These are phyloP conservation scores for Cryptococcus deneoformans DNA, from an alignment of 1,284 basidiomycete genomes.

Conservation along the genomic window DNA sequence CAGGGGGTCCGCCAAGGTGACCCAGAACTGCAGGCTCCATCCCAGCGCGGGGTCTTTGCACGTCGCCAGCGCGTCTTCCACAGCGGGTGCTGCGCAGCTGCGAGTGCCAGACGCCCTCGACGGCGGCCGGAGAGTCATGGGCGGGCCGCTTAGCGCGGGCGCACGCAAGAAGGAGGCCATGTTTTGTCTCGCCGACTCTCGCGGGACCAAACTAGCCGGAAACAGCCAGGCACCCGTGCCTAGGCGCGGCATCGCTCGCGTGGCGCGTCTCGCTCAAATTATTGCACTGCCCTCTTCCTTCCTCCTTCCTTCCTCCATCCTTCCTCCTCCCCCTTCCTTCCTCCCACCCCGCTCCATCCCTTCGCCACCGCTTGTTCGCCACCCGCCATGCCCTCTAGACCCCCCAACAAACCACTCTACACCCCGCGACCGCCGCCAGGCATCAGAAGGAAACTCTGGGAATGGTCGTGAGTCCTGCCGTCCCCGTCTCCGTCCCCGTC, in stretches of 20 bases:
- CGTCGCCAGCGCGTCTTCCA: slow-evolving; percentile 31
- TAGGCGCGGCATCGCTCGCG: too few relatives aligned
- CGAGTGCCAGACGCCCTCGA: too few relatives aligned
- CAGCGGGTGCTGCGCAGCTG: slow-evolving; percentile 21
- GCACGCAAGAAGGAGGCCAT: too few relatives aligned
- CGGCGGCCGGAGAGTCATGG: too few relatives aligned
- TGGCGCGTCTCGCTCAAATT: too few relatives aligned
- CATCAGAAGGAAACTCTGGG: slow-evolving; percentile 1
- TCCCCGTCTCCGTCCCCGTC: not conserved
- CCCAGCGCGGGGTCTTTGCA: slow-evolving; percentile 43
- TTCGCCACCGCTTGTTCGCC: not conserved
- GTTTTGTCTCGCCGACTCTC: too few relatives aligned
- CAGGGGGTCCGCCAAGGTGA: slow-evolving; percentile 47
- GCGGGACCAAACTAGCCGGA: slow-evolving; percentile 1
- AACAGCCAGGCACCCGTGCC: not conserved
- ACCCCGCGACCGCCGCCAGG: slow-evolving; percentile 1
- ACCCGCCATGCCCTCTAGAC: not conserved
- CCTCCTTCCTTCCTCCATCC: too few relatives aligned
- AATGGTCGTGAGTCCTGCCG: slow-evolving; percentile 3
- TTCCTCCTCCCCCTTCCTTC: not conserved
- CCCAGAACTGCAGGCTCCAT: slow-evolving; percentile 48
- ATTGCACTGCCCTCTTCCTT: too few relatives aligned
- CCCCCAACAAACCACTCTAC: not conserved
- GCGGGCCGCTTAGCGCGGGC: too few relatives aligned
- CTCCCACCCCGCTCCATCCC: not conserved